Evolutionary conservation across 2,329 filamentous ascomycete genomes (phyloP), one percentile per base, ranked within the genome.

Genomic region (Aureobasidium sp.): DNA sequence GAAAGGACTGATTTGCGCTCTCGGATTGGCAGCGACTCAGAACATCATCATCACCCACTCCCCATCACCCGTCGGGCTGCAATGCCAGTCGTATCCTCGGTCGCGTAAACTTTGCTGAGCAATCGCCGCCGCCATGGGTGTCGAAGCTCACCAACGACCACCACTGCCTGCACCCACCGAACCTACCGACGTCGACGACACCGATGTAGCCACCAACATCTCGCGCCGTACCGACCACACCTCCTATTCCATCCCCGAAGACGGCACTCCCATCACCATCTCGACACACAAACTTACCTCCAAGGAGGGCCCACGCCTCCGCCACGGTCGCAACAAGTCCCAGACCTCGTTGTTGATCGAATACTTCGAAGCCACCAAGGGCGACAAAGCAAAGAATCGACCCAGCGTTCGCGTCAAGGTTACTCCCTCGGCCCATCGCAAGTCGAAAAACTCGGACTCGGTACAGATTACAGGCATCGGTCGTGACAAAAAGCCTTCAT

Each of bases 331-430:
- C 71, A 76, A 71, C 74, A 82, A 84, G 68, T 96, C 90, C 48
- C 91, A 96, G 77, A 96, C 92, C 39, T 95, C 90, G 61, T 81
- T 97, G 67, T 81, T 97, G 69, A 97, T 97, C 70, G 92, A 97
- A 77, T 96, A 96, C 75, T 97, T 95, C 70, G 92, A 96, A 76
- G 89, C 86, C 67, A 85, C 87, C 65, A 92, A 90, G 73, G 77
- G 82, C 61, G 80, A 80, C 68, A 79, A 75, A 69, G 81, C 76
- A 69, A 77, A 79, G 37, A 82, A 88, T 68, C 86, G 89, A 68
- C 91, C 92, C 13, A 96, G 91, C 72, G 90, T 97, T 59, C 79
- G 87, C 67, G 87, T 90, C 59, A 83, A 86, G 67, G 82, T 96
- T 64, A 95, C 90, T 14, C 92, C 92, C 14, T 91, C 89, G 42